These are phyloP conservation scores for Penicillium sp. DNA, from an alignment of 2,329 filamentous ascomycete genomes.

Conservation along the genomic window DNA sequence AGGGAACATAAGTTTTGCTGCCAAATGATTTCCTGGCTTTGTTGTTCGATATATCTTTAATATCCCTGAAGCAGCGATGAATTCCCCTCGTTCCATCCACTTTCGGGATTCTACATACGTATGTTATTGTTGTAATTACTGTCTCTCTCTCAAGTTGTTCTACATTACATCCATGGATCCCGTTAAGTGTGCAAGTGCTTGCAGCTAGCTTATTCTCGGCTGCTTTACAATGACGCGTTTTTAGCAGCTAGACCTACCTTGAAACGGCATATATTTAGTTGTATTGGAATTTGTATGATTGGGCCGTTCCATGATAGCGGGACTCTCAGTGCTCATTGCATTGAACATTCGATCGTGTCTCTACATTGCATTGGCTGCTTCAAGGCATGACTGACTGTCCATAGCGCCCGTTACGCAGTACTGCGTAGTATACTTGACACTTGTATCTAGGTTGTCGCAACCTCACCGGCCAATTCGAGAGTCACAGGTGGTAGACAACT, in stretches of 20 bases:
- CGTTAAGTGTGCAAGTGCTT: not conserved
- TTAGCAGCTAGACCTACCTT: too few relatives aligned
- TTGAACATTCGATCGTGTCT: not conserved
- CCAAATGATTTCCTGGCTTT: constrained; percentile 35
- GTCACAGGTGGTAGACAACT: too few relatives aligned
- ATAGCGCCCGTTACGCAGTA: too few relatives aligned
- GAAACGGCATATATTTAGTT: not conserved
- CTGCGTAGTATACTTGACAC: too few relatives aligned
- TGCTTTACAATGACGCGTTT: too few relatives aligned
- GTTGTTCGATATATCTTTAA: constrained; percentile 42
- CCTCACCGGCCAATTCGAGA: too few relatives aligned
- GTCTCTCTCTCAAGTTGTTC: not conserved
- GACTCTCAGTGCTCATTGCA: not conserved
- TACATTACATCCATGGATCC: not conserved
- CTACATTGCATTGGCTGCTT: too few relatives aligned
- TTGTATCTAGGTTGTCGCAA: too few relatives aligned
- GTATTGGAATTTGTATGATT: not conserved
- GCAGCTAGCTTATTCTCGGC: not conserved
- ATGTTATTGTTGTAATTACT: constrained; percentile 27
- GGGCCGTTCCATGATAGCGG: too few relatives aligned
- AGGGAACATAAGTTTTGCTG: constrained; percentile 37
- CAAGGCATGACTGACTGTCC: too few relatives aligned
- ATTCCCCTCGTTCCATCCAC: constrained; percentile 33
- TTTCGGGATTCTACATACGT: constrained; percentile 14
- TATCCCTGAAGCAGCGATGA: constrained; percentile 40